Conservation (phyloP, 192 early-diverging fungal species). For the Umbelopsis vinacea region DNA sequence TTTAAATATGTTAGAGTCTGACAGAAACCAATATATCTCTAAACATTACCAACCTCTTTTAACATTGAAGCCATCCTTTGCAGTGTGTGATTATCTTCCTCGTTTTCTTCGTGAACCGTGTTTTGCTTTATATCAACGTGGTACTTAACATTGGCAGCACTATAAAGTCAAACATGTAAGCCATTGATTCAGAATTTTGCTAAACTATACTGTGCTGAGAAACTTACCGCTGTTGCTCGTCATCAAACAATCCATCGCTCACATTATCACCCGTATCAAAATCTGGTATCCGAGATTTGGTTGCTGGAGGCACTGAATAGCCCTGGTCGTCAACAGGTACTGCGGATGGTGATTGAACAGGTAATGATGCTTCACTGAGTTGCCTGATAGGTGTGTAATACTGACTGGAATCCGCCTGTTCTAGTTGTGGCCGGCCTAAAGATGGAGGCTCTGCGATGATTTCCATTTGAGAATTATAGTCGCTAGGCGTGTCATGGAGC, state of each 20-base stretch:
- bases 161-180: neutral
- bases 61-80: slow-evolving; percentile 9
- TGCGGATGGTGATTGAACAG: neutral
- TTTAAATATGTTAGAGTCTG: neutral
- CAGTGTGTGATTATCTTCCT: slow-evolving; percentile 3
- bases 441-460: neutral
- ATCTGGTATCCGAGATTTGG: neutral
- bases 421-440: too few relatives aligned
- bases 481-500: neutral
- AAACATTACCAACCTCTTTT: neutral
- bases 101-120: slow-evolving; percentile 1
- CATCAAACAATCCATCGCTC: neutral
- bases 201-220: neutral
- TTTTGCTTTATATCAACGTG: slow-evolving; percentile 18
- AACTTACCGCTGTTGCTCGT: slow-evolving; percentile 1
- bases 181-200: too few relatives aligned
- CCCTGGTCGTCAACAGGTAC: neutral
- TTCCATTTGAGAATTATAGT: neutral
- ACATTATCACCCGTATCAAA: neutral
- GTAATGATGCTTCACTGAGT: neutral
- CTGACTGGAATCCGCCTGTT: neutral
- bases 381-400: neutral
- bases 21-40: neutral
- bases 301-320: slow-evolving; percentile 1
- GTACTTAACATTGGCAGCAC: neutral